These are phyloP conservation scores for Triangularia setosa DNA, from an alignment of 2,329 filamentous ascomycete genomes.

Conservation along the genomic window DNA sequence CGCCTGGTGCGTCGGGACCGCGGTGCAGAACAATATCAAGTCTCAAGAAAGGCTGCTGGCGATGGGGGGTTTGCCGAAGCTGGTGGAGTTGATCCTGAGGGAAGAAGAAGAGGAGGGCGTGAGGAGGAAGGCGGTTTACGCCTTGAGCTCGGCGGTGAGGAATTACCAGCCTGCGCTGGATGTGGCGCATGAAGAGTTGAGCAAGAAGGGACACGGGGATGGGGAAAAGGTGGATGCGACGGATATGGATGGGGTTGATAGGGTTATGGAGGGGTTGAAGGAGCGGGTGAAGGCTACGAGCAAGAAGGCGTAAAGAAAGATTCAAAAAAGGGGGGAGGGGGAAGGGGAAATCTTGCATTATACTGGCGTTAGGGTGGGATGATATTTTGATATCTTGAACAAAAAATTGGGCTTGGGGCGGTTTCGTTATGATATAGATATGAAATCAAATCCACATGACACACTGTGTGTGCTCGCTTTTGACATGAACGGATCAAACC, in stretches of 20 bases:
- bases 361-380: neutral
- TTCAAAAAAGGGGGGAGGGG: neutral
- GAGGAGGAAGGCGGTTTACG: constrained; percentile 83
- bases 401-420: neutral
- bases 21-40: constrained; percentile 91
- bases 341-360: neutral
- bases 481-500: neutral
- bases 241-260: constrained; percentile 84
- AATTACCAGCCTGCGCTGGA: constrained; percentile 88
- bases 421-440: neutral
- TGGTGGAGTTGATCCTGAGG: constrained; percentile 62
- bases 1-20: constrained; percentile 91
- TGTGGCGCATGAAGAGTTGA: constrained; percentile 58
- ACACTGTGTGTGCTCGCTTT: neutral
- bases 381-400: neutral
- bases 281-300: constrained; percentile 41
- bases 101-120: constrained; percentile 59
- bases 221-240: constrained; percentile 63
- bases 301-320: neutral
- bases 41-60: constrained; percentile 68
- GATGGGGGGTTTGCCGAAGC: constrained; percentile 63
- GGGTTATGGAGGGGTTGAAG: constrained; percentile 64
- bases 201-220: constrained; percentile 49
- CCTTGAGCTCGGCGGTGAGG: constrained; percentile 77
- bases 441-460: neutral